Conservation (phyloP, 805 yeast genomes). For the Teunomyces stri region DNA sequence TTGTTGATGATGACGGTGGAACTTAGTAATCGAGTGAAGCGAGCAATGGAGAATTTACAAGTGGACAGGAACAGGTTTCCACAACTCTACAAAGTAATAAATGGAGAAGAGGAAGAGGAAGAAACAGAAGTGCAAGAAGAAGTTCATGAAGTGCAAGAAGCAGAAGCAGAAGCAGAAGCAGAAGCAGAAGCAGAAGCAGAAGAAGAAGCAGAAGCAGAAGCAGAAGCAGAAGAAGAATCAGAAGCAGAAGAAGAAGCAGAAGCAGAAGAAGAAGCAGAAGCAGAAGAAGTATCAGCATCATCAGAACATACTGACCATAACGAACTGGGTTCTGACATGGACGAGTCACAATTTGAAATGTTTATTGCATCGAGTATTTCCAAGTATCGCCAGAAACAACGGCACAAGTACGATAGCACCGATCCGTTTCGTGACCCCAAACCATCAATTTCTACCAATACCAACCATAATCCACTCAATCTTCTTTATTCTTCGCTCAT, state of each 20-base stretch:
- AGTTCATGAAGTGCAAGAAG: neutral
- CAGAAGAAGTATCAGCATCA: neutral
- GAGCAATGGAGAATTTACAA: neutral
- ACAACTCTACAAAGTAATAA: neutral
- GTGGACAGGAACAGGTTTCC: neutral
- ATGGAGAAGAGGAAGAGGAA: neutral
- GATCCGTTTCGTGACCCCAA: conserved; percentile 9
- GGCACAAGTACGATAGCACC: conserved; percentile 9
- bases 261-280: neutral
- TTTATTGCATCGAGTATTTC: conserved; percentile 33
- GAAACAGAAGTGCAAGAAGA: neutral
- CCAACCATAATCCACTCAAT: conserved; percentile 22
- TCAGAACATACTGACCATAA: too few relatives aligned
- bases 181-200: neutral
- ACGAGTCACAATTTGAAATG: conserved; percentile 25
- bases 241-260: neutral
- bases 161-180: neutral
- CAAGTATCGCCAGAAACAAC: conserved; percentile 30
- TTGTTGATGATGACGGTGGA: conserved; percentile 8
- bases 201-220: neutral
- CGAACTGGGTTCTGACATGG: neutral
- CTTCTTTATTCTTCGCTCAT: conserved; percentile 24
- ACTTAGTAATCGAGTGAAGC: conserved; percentile 12
- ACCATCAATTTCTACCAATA: neutral
- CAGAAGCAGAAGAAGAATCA: neutral